Conservation (phyloP, 768 basidiomycete species). For the Auricularia cornea region DNA sequence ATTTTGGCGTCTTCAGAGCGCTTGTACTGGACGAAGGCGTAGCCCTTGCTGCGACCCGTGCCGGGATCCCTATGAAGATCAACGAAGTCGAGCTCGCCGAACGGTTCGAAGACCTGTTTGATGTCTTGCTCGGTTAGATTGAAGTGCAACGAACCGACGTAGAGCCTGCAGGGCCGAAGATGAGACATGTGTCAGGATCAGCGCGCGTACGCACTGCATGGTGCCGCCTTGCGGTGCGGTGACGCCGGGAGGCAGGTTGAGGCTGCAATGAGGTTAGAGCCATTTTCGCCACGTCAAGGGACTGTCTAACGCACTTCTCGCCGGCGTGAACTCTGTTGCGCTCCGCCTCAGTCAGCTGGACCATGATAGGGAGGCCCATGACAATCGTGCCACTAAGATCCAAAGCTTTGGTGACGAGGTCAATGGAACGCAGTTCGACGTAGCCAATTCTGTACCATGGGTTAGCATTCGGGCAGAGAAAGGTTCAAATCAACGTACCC, state of each 20-base stretch:
- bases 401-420: conserved; percentile 86
- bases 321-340: conserved; percentile 84
- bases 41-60: conserved; percentile 95
- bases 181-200: conserved; percentile 11
- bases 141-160: conserved; percentile 95
- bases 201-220: conserved; percentile 60
- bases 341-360: conserved; percentile 96
- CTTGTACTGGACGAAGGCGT: conserved; percentile 94
- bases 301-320: conserved; percentile 53
- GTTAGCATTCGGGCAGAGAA: neutral
- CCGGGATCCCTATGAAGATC: conserved; percentile 93
- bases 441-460: conserved; percentile 74
- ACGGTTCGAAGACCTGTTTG: conserved; percentile 98
- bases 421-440: conserved; percentile 89
- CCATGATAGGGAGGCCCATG: conserved; percentile 96
- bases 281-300: conserved; percentile 4
- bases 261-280: conserved; percentile 38
- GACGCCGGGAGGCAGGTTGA: conserved; percentile 80
- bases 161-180: conserved; percentile 50
- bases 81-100: conserved; percentile 96
- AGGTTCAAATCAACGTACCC: conserved; percentile 46
- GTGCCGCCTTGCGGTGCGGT: conserved; percentile 64
- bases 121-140: conserved; percentile 96
- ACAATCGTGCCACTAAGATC: conserved; percentile 88
- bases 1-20: conserved; percentile 89